Conservation (phyloP, 2,329 filamentous ascomycete genomes). For the Neonectria ditissima region DNA sequence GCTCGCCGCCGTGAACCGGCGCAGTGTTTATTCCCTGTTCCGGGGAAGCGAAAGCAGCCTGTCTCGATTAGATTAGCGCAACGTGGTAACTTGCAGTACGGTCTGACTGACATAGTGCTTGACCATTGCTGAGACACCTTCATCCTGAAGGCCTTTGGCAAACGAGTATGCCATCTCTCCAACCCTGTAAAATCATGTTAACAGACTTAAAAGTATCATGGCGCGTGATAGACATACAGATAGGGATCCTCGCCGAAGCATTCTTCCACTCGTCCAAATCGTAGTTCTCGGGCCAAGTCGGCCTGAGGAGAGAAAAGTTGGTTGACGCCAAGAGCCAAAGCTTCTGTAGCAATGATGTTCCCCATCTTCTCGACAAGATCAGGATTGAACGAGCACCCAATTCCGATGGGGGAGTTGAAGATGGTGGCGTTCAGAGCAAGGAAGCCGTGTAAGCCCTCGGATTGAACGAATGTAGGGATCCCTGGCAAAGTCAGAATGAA, state of each 20-base stretch:
- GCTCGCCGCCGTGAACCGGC: constrained; percentile 64
- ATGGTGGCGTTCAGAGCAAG: constrained; percentile 79
- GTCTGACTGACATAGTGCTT: constrained; percentile 73
- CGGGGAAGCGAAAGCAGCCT: constrained; percentile 72
- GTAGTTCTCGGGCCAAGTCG: constrained; percentile 77
- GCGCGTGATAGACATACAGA: constrained; percentile 53
- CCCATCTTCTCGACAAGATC: constrained; percentile 75
- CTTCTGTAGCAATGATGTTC: constrained; percentile 72
- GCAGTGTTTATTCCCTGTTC: constrained; percentile 80
- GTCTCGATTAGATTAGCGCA: constrained; percentile 20
- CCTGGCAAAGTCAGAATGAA: constrained; percentile 51
- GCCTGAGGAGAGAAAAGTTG: constrained; percentile 79
- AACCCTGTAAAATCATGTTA: constrained; percentile 49
- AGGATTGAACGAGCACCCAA: constrained; percentile 78
- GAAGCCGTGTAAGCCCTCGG: constrained; percentile 80
- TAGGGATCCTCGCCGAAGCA: constrained; percentile 77
- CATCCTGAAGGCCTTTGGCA: constrained; percentile 69
- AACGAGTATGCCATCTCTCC: constrained; percentile 75
- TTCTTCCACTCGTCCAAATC: constrained; percentile 80
- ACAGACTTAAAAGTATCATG: not conserved
- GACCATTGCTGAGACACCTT: constrained; percentile 76
- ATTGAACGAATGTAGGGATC: constrained; percentile 80
- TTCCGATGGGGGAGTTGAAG: constrained; percentile 81
- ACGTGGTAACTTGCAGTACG: not conserved
- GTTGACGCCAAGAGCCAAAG: constrained; percentile 75